Conservation (phyloP, 495 filamentous ascomycete genomes). For the Penicillium coffeae region DNA sequence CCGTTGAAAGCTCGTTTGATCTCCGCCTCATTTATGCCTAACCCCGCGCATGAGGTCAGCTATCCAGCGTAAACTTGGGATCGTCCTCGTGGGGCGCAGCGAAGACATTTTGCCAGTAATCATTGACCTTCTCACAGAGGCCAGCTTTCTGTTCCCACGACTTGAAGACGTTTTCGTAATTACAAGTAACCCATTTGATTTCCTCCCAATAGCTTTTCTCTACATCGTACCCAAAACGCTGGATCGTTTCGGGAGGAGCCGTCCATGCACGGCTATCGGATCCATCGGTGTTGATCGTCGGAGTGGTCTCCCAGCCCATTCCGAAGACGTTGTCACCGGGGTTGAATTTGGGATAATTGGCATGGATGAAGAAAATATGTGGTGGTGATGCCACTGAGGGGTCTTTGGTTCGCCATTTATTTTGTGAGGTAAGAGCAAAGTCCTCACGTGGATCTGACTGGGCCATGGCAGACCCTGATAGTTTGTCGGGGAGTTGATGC, state of each 20-base stretch:
- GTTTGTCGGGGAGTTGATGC: constrained; percentile 27
- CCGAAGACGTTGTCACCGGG: constrained; percentile 44
- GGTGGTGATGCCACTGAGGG: constrained; percentile 26
- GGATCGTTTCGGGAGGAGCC: constrained; percentile 30
- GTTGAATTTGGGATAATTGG: constrained; percentile 54
- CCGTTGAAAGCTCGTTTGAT: neutral
- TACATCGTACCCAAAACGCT: constrained; percentile 46
- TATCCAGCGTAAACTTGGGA: constrained; percentile 28
- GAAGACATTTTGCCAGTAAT: constrained; percentile 43
- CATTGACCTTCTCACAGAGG: constrained; percentile 34
- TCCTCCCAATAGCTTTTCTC: constrained; percentile 53
- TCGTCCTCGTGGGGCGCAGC: constrained; percentile 35
- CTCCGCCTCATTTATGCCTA: neutral
- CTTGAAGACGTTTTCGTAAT: constrained; percentile 34
- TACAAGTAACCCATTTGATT: constrained; percentile 46
- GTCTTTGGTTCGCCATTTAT: constrained; percentile 38
- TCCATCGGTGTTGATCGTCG: constrained; percentile 36
- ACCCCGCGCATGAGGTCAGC: constrained; percentile 14
- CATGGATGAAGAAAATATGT: constrained; percentile 50
- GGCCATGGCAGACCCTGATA: constrained; percentile 39
- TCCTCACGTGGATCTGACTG: constrained; percentile 48
- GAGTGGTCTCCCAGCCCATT: constrained; percentile 35
- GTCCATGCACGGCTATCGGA: constrained; percentile 41
- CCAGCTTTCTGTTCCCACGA: constrained; percentile 37
- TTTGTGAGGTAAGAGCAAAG: constrained; percentile 31